A percentile compares a stretch with the other conserved stretches of the same genome.
These are phyloP conservation scores for Macrocybe sp. DNA, from an alignment of 1,284 basidiomycete species.

Conservation along the genomic window DNA sequence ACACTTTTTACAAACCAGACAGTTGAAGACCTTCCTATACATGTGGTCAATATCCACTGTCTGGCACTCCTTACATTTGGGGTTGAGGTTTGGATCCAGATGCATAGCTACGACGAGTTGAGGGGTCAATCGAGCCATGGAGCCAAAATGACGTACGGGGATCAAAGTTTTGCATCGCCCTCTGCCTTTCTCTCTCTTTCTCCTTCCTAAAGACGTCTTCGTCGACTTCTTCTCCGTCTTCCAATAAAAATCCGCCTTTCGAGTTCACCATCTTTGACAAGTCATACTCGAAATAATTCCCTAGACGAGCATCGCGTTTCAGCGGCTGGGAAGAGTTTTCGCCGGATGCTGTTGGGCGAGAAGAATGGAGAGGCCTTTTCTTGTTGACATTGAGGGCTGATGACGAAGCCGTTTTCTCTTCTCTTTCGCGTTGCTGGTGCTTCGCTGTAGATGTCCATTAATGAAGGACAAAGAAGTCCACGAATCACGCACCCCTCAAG, in stretches of 20 bases:
- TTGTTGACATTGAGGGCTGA: slow-evolving; percentile 48
- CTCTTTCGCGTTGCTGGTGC: slow-evolving; percentile 52
- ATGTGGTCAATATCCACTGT: slow-evolving; percentile 83
- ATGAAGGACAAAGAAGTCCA: background rate
- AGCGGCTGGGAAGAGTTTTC: slow-evolving; percentile 45
- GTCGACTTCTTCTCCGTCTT: slow-evolving; percentile 74
- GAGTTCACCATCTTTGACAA: slow-evolving; percentile 95
- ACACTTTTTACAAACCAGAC: slow-evolving; percentile 85
- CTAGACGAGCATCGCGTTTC: slow-evolving; percentile 66
- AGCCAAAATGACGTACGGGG: slow-evolving; percentile 47
- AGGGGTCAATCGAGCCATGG: background rate
- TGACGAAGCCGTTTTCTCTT: slow-evolving; percentile 45
- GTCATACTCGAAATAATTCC: slow-evolving; percentile 94
- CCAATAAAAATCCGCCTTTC: slow-evolving; percentile 88
- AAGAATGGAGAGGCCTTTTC: slow-evolving; percentile 48
- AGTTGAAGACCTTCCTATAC: slow-evolving; percentile 76
- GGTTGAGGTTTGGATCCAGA: slow-evolving; percentile 66
- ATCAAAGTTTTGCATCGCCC: slow-evolving; percentile 63
- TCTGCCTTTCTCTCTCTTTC: slow-evolving; percentile 69
- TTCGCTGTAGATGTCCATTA: slow-evolving; percentile 36
- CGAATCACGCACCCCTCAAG: slow-evolving; percentile 39
- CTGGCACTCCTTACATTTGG: slow-evolving; percentile 79
- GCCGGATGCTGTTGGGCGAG: slow-evolving; percentile 51
- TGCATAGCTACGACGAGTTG: slow-evolving; percentile 45
- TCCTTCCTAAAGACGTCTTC: slow-evolving; percentile 67